A percentile compares a stretch with the other conserved stretches of the same genome.
These are phyloP conservation scores for Cercospora janseana DNA, from an alignment of 2,329 filamentous ascomycete genomes.

Conservation along the genomic window DNA sequence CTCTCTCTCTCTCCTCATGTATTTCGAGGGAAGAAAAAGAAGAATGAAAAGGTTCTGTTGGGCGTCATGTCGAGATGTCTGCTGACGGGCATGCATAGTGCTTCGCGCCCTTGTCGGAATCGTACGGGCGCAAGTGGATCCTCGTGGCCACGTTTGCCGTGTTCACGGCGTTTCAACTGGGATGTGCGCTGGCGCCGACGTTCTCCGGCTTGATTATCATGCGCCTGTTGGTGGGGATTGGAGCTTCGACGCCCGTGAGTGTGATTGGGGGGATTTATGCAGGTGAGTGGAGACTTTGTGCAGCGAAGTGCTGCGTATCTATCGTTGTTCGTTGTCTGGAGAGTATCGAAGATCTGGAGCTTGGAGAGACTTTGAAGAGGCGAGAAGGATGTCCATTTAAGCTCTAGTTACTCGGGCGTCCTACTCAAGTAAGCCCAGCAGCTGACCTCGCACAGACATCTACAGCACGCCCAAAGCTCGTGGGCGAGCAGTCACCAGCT, in stretches of 20 bases:
- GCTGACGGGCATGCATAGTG: constrained; percentile 19
- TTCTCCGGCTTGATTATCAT: constrained; percentile 47
- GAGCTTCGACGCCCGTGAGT: constrained; percentile 53
- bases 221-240: constrained; percentile 45
- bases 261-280: constrained; percentile 63
- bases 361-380: no score
- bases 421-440: no score
- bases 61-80: not conserved
- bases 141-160: constrained; percentile 53
- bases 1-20: no score
- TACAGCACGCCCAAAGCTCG: constrained; percentile 57
- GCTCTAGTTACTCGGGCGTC: no score
- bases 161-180: constrained; percentile 48
- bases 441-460: no score
- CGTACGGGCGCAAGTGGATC: constrained; percentile 47
- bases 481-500: constrained; percentile 61
- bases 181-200: constrained; percentile 45
- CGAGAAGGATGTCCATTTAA: no score
- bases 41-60: not conserved
- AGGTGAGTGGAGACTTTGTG: not conserved
- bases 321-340: no score
- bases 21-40: no score
- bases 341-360: no score
- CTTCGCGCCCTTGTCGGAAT: constrained; percentile 47
- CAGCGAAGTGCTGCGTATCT: no score